Percentiles rank a stretch among this genome's conserved stretches.
phyloP scores from a whole-genome alignment of 495 filamentous ascomycete species.

The Collariella sp. region DNA sequence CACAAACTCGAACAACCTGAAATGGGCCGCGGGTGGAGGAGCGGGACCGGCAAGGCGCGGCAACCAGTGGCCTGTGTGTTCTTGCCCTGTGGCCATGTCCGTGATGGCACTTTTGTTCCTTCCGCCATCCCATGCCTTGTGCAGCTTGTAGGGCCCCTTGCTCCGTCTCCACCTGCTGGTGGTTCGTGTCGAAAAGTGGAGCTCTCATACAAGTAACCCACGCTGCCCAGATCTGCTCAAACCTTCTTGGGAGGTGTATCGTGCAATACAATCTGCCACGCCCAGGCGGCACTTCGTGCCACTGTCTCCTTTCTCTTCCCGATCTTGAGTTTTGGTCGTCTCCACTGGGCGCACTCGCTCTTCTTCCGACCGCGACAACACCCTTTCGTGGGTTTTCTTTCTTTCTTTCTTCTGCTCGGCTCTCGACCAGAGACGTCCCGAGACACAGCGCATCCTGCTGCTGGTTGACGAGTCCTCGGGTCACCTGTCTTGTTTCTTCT shows the following conservation, averaged over 20 bases:
- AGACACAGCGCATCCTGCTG: not conserved
- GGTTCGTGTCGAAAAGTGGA: conserved; percentile 12
- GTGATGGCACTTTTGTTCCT: too few species aligned
- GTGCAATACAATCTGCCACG: conserved; percentile 3
- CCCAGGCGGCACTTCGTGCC: not conserved
- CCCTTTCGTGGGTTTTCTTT: not conserved
- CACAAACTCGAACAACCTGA: too few species aligned
- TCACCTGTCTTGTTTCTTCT: not conserved
- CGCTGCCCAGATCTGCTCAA: conserved; percentile 6
- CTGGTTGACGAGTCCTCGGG: not conserved
- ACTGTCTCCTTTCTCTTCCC: not conserved
- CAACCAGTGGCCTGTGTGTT: too few species aligned
- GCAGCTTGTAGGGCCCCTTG: not conserved
- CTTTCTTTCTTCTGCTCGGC: not conserved
- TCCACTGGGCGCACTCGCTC: not conserved
- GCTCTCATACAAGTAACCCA: conserved; percentile 9
- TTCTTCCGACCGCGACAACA: not conserved
- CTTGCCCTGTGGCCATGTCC: too few species aligned
- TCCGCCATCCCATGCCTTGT: not conserved
- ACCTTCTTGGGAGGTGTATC: conserved; percentile 4
- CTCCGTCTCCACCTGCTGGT: not conserved
- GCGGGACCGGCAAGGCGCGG: too few species aligned
- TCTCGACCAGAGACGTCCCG: not conserved
- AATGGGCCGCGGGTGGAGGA: too few species aligned
- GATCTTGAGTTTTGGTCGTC: not conserved